phyloP scores from a whole-genome alignment of 202 grass and related monocot species.

The Setaria italica region DNA sequence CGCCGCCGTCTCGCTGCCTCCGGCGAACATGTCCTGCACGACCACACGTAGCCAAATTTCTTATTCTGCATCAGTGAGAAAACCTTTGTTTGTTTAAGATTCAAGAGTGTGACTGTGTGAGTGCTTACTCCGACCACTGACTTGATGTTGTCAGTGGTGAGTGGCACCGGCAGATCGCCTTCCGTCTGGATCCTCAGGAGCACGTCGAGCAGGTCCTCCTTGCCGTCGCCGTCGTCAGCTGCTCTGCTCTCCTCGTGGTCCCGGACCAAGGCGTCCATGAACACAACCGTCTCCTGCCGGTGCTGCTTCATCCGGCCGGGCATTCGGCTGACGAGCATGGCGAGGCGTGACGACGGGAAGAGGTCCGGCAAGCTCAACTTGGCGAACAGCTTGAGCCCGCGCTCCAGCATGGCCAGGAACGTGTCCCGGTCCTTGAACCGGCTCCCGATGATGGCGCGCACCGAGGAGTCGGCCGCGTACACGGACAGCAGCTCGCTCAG shows the following conservation, averaged over 20 bases:
- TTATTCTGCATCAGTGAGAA: not conserved
- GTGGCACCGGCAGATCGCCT: slow-evolving; percentile 37
- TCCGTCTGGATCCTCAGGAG: slow-evolving; percentile 51
- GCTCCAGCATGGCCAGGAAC: slow-evolving; percentile 39
- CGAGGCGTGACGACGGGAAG: slow-evolving; percentile 39
- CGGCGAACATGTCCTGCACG: slow-evolving; percentile 38
- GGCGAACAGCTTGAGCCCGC: slow-evolving; percentile 41
- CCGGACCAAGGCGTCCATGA: slow-evolving; percentile 30
- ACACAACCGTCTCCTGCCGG: not conserved
- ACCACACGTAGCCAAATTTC: not conserved
- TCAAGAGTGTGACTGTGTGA: not conserved
- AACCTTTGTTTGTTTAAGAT: not conserved
- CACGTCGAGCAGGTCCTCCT: slow-evolving; percentile 64
- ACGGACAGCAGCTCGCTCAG: slow-evolving; percentile 33
- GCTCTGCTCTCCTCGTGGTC: slow-evolving; percentile 24
- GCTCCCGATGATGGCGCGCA: slow-evolving; percentile 44
- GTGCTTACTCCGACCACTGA: slow-evolving; percentile 49
- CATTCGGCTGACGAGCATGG: slow-evolving; percentile 24
- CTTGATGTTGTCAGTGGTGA: slow-evolving; percentile 46
- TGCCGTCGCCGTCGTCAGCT: not conserved
- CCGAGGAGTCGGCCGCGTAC: slow-evolving; percentile 39
- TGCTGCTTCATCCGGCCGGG: not conserved
- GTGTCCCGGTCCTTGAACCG: slow-evolving; percentile 44
- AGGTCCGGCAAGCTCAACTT: slow-evolving; percentile 45
- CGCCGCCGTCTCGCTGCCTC: slow-evolving; percentile 46